Evolutionary conservation across 495 filamentous ascomycete species (phyloP).

Genomic region (Aspergillus baeticus): DNA sequence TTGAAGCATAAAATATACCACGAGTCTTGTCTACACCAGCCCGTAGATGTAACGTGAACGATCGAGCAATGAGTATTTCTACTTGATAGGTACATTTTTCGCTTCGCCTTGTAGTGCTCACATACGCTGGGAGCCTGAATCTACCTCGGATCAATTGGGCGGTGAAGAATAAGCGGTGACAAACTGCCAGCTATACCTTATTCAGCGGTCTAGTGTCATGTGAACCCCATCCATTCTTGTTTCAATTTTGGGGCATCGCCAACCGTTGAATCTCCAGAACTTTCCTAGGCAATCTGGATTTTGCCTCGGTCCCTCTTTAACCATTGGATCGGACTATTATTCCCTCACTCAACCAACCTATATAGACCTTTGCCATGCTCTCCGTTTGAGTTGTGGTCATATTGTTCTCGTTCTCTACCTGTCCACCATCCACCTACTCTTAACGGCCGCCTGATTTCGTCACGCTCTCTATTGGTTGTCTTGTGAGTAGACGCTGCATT

Average conservation of each 20-base stretch:
- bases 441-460: slow-evolving; percentile 21
- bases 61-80: too few species aligned
- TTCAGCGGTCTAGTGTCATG: slow-evolving; percentile 7
- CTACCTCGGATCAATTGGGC: not conserved
- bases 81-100: too few species aligned
- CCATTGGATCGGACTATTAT: slow-evolving; percentile 12
- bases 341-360: slow-evolving; percentile 1
- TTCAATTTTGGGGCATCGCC: slow-evolving; percentile 2
- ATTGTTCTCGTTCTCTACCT: slow-evolving; percentile 1
- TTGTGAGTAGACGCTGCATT: not conserved
- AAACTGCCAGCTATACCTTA: slow-evolving; percentile 2
- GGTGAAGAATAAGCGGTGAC: not conserved
- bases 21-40: too few species aligned
- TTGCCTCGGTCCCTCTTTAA: not conserved
- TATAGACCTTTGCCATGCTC: slow-evolving; percentile 2
- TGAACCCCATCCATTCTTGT: not conserved
- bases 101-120: not conserved
- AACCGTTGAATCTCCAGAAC: slow-evolving; percentile 3
- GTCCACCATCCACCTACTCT: not conserved
- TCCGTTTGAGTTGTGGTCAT: slow-evolving; percentile 8
- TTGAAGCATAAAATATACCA: too few species aligned
- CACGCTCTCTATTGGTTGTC: slow-evolving; percentile 3
- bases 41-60: too few species aligned
- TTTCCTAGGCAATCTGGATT: not conserved
- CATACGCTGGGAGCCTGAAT: too few species aligned